Evolutionary conservation across 2,329 filamentous ascomycete genomes (phyloP).

Genomic region (Aspergillus sclerotialis): DNA sequence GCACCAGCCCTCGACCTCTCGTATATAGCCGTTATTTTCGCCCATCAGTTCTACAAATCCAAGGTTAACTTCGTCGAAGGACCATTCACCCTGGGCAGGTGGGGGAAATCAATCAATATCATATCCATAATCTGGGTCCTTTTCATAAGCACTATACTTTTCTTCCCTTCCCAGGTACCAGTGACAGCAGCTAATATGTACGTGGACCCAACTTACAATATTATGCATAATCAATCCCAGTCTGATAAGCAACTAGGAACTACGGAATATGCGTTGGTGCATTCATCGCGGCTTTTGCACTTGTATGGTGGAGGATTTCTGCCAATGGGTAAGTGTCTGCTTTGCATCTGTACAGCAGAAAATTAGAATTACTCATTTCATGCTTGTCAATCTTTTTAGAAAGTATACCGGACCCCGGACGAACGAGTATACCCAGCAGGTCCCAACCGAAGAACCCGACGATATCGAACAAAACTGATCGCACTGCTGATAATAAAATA

Average conservation of each 20-base stretch:
- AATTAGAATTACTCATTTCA: background rate
- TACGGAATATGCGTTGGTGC: constrained; percentile 42
- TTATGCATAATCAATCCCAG: background rate
- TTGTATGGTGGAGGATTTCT: constrained; percentile 43
- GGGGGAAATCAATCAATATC: constrained; percentile 49
- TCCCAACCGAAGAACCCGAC: constrained; percentile 24
- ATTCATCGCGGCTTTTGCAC: constrained; percentile 44
- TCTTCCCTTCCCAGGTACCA: constrained; percentile 44
- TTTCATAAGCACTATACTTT: constrained; percentile 57
- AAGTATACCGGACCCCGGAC: constrained; percentile 55
- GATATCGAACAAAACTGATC: background rate
- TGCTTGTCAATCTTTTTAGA: constrained; percentile 33
- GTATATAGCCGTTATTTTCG: constrained; percentile 55
- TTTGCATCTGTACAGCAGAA: too few relatives aligned
- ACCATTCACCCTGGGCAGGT: constrained; percentile 51
- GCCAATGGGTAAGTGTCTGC: constrained; percentile 29
- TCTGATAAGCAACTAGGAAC: constrained; percentile 29
- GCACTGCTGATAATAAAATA: too few relatives aligned
- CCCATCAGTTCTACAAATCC: constrained; percentile 48
- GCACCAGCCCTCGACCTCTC: constrained; percentile 47
- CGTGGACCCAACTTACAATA: constrained; percentile 5
- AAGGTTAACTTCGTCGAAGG: constrained; percentile 50
- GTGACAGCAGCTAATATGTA: constrained; percentile 45
- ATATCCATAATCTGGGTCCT: constrained; percentile 55
- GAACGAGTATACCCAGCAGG: constrained; percentile 40